phyloP scores from a whole-genome alignment of 2,329 filamentous ascomycete genomes.

The Fusarium torulosum region DNA sequence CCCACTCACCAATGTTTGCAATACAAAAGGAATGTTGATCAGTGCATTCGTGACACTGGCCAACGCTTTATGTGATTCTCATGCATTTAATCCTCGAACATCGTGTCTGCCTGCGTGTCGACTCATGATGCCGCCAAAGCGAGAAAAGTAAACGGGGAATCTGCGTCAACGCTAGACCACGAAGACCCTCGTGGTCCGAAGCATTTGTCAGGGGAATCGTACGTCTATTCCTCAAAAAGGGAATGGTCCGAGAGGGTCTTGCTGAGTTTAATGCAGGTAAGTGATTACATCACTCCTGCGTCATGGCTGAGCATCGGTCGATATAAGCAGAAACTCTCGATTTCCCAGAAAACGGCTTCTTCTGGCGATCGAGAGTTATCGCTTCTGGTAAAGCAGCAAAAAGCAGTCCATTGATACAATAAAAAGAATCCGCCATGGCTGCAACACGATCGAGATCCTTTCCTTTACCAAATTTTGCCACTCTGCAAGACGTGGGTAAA shows the following conservation, averaged over 20 bases:
- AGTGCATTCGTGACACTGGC: background rate
- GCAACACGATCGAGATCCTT: background rate
- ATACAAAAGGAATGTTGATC: background rate
- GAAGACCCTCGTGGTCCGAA: background rate
- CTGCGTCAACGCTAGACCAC: background rate
- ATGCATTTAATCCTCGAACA: background rate
- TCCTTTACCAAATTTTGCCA: background rate
- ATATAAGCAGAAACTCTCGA: constrained; percentile 6
- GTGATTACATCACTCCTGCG: constrained; percentile 15
- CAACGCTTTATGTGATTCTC: background rate
- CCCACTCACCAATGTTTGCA: background rate
- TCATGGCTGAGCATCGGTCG: background rate
- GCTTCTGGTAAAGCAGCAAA: background rate
- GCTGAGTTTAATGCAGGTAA: background rate
- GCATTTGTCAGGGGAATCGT: background rate
- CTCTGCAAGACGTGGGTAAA: constrained; percentile 14
- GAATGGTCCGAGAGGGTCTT: constrained; percentile 5
- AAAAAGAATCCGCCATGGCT: background rate
- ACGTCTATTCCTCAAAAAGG: background rate
- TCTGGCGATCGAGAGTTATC: constrained; percentile 1
- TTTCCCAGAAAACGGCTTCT: background rate
- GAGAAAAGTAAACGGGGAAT: background rate
- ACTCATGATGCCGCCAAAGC: background rate
- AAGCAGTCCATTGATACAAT: background rate
- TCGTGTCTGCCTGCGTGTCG: background rate